Evolutionary conservation across 805 yeast genomes (phyloP).

Genomic region (Kazachstania viticola): DNA sequence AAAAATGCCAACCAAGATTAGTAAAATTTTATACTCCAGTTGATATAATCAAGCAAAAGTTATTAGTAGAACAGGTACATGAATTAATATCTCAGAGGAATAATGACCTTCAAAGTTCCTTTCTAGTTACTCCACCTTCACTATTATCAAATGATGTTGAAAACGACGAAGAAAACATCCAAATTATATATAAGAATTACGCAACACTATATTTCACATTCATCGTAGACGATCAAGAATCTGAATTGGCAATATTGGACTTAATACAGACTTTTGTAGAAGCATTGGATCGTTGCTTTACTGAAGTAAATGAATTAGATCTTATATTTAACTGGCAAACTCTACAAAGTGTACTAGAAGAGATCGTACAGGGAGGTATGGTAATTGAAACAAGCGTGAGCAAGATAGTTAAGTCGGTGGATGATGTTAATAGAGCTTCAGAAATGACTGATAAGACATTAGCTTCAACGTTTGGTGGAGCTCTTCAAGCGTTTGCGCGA

Average conservation of each 20-base stretch:
- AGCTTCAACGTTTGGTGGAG: slow-evolving; percentile 19
- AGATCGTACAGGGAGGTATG: slow-evolving; percentile 95
- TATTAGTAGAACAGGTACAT: slow-evolving; percentile 71
- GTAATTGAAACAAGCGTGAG: slow-evolving; percentile 84
- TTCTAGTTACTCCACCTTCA: slow-evolving; percentile 79
- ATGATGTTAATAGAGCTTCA: slow-evolving; percentile 32
- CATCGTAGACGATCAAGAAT: slow-evolving; percentile 90
- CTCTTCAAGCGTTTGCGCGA: slow-evolving; percentile 24
- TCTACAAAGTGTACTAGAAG: slow-evolving; percentile 79
- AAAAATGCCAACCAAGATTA: slow-evolving; percentile 79
- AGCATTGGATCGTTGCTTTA: slow-evolving; percentile 83
- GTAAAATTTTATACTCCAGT: slow-evolving; percentile 89
- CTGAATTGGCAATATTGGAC: slow-evolving; percentile 87
- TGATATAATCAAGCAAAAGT: slow-evolving; percentile 70
- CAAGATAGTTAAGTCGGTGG: slow-evolving; percentile 72
- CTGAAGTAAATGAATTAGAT: slow-evolving; percentile 90
- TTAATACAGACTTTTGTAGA: slow-evolving; percentile 95
- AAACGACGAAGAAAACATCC: slow-evolving; percentile 53
- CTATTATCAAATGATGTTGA: slow-evolving; percentile 27
- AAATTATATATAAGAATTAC: slow-evolving; percentile 86
- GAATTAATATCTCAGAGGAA: slow-evolving; percentile 62
- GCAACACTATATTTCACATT: slow-evolving; percentile 95
- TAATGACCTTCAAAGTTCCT: slow-evolving; percentile 65
- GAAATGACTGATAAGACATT: slow-evolving; percentile 16
- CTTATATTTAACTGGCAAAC: slow-evolving; percentile 99